Evolutionary conservation across 805 yeast genomes (phyloP), one percentile per base, ranked within the genome.

Genomic region (Ogataea haglerorum): DNA sequence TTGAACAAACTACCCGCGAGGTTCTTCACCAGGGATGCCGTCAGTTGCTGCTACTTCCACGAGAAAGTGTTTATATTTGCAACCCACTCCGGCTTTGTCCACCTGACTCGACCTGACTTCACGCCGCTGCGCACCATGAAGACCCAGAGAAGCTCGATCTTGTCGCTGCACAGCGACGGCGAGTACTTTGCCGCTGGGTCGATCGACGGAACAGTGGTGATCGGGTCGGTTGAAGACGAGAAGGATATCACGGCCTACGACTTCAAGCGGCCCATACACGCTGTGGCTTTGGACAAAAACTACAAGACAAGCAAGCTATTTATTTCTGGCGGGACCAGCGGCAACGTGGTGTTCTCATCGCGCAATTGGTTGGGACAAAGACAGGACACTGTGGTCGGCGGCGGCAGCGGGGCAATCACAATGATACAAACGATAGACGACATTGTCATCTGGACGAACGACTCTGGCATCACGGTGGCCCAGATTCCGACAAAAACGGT

Each of bases 121-220:
- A 63, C 72, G 6, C 61, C 82, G 0, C 65, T 89, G 1, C 70
- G 95, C 27, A 82, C 96, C 0, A 73, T 86, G 45, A 77, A 87
- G 51, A 89, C 91, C 1, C 96, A 95, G 54, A 71, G 86, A 34
- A 89, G 97, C 0, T 87, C 96, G 0, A 76, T 93, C 2, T 63
- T 90, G 30, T 76, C 87, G 0, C 70, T 88, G 0, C 76, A 80
- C 39, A 72, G 84, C 2, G 95, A 87, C 54, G 93, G 95, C 0
- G 63, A 63, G 7, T 78, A 73, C 53, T 78, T 93, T 45, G 95
- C 93, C 0, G 81, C 95, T 0, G 96, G 90, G 0, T 88, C 97
- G 0, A 82, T 91, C 68, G 99, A 93, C 58, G 99, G 99, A 0
- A 85, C 95, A 0, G 84, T 91, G 0, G 88, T 88, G 2, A 75